These are phyloP conservation scores for Saccharomycopsis sp. DNA, from an alignment of 805 yeast genomes.

Conservation along the genomic window DNA sequence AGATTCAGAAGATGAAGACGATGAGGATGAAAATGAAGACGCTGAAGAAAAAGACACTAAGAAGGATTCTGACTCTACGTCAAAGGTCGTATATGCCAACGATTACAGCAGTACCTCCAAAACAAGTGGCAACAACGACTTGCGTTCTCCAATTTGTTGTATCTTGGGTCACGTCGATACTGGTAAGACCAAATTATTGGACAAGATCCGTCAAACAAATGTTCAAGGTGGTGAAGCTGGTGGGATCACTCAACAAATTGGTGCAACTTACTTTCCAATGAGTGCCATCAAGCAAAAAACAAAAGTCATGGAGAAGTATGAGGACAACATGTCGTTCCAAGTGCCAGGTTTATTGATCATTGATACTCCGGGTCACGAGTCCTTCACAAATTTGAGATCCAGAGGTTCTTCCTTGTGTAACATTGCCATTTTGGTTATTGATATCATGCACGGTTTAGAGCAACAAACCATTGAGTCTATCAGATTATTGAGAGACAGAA, in stretches of 20 bases:
- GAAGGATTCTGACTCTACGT: conserved; percentile 23
- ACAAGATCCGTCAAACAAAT: conserved; percentile 95
- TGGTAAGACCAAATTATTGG: conserved; percentile 95
- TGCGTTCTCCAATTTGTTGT: conserved; percentile 99
- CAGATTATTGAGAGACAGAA: conserved; percentile 84
- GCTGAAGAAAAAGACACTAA: conserved; percentile 22
- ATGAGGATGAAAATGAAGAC: conserved; percentile 16
- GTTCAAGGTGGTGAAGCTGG: conserved; percentile 99
- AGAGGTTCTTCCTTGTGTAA: conserved; percentile 99
- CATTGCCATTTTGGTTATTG: conserved; percentile 96
- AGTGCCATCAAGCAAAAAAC: conserved; percentile 89
- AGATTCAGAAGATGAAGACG: conserved; percentile 28
- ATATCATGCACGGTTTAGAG: conserved; percentile 98
- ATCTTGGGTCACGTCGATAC: conserved; percentile 99
- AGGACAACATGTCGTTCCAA: conserved; percentile 66
- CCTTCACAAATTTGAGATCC: conserved; percentile 92
- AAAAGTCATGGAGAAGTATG: conserved; percentile 79
- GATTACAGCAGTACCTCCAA: conserved; percentile 28
- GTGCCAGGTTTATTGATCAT: conserved; percentile 96
- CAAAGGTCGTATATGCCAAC: conserved; percentile 22
- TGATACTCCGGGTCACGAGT: conserved; percentile 99
- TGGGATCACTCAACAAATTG: conserved; percentile 99
- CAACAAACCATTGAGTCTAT: conserved; percentile 96
- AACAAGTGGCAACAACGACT: conserved; percentile 39
- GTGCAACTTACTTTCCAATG: conserved; percentile 99